These are phyloP conservation scores for Arthrobotrys sinensis DNA, from an alignment of 2,329 filamentous ascomycete species.

Conservation along the genomic window DNA sequence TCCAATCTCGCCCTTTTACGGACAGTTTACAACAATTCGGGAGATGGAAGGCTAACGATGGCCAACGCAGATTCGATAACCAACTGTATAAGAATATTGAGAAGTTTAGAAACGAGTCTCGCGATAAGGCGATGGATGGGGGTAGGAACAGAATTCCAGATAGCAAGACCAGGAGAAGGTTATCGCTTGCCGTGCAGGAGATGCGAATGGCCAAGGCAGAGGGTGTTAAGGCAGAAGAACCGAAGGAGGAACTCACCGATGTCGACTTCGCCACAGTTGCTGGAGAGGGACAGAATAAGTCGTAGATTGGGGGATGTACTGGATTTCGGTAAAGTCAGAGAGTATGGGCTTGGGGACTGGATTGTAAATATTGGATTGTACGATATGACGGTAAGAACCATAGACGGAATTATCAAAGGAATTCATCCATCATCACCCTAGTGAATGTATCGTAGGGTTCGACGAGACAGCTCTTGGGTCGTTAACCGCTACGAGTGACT, in stretches of 20 bases:
- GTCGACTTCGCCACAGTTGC: constrained; percentile 46
- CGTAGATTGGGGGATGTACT: not conserved
- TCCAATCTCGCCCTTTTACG: constrained; percentile 37
- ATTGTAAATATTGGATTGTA: constrained; percentile 57
- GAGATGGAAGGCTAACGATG: constrained; percentile 11
- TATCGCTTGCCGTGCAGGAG: constrained; percentile 67
- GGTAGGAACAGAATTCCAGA: constrained; percentile 73
- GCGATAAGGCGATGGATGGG: constrained; percentile 68
- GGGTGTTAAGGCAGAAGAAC: constrained; percentile 34
- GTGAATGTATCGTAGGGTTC: too few relatives aligned
- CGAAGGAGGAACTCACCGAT: constrained; percentile 61
- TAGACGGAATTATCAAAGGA: constrained; percentile 1
- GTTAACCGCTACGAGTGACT: too few relatives aligned
- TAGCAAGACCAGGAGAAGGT: constrained; percentile 70
- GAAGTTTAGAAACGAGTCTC: constrained; percentile 68
- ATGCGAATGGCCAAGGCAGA: constrained; percentile 63
- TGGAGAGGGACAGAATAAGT: constrained; percentile 23
- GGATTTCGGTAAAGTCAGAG: not conserved
- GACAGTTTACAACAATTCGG: constrained; percentile 26
- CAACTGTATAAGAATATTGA: constrained; percentile 73
- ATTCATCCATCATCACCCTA: not conserved
- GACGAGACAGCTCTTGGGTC: too few relatives aligned
- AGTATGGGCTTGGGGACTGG: not conserved
- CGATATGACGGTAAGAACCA: constrained; percentile 27
- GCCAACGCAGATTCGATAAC: constrained; percentile 74